Evolutionary conservation across 306 rosid genomes (phyloP), one percentile per base, ranked within the genome.

Genomic region (Castanea sativa): DNA sequence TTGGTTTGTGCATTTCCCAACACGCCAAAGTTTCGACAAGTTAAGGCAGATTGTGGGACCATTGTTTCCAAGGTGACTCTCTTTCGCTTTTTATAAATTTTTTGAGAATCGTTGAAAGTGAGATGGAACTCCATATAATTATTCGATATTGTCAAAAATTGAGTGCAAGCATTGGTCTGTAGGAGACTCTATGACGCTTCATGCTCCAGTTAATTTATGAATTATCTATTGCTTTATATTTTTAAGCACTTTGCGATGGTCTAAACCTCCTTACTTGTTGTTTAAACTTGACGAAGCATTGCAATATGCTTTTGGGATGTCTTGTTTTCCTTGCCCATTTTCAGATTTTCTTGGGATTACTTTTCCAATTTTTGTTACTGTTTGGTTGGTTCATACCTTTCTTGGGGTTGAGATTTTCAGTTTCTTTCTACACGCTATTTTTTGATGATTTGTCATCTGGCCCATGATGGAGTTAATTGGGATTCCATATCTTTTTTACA

Each of bases 1-100:
- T 85, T 95, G 88, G 85, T 94, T 80, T 92, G 99, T 85, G 97
- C 99, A 32, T 92, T 92, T 84, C 89, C 92, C 41, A 94, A 90
- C 83, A 91, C 99, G 4, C 97, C 97, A 7, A 92, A 94, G 88
- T 94, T 91, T 85, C 89, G 91, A 68, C 98, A 92, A 82, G 98
- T 95, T 81, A 86, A 92, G 87, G 94, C 93, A 43, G 95, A 92
- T 58, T 84, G 91, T 38, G 98, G 98, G 87, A 92, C 99, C 67
- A 89, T 91, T 72, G 91, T 91, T 38, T 94, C 99, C 56, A 91
- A 91, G 99, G 99, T 94, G 80, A 73, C 60, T 35, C 74, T 82
- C 27, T 56, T 41, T 23, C 60, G 53, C 49, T 38, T 71, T 79
- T 9, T 10, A 49, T 49, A 49, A 49, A 0, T 49, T 12, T 49